These are phyloP conservation scores for Sporisorium scitamineum DNA, from an alignment of 1,284 basidiomycete genomes.

Conservation along the genomic window DNA sequence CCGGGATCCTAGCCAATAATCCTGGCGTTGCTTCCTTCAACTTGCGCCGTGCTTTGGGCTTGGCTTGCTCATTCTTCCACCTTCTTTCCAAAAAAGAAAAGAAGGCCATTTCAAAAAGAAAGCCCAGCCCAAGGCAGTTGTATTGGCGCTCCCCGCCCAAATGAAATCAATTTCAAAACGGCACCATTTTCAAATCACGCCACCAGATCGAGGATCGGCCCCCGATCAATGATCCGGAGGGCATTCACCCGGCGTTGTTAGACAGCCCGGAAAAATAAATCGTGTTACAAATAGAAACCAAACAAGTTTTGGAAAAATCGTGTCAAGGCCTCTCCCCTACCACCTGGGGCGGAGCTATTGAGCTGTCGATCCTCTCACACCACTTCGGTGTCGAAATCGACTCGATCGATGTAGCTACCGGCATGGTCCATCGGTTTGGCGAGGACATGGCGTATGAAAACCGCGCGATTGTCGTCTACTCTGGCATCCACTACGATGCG, in stretches of 20 bases:
- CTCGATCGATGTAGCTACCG: slow-evolving; percentile 47
- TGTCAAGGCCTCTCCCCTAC: neutral
- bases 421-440: slow-evolving; percentile 50
- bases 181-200: neutral
- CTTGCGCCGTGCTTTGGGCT: slow-evolving; percentile 8
- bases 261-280: too few relatives aligned
- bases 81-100: neutral
- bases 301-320: too few relatives aligned
- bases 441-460: slow-evolving; percentile 43
- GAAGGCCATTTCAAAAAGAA: neutral
- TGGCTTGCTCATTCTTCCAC: slow-evolving; percentile 15
- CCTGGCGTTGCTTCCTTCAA: neutral
- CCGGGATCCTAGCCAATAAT: too few relatives aligned
- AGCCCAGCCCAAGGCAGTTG: neutral
- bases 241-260: too few relatives aligned
- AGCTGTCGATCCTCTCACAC: slow-evolving; percentile 46
- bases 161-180: neutral
- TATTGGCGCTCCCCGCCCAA: too few relatives aligned
- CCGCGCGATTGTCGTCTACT: slow-evolving; percentile 45
- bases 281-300: too few relatives aligned
- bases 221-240: too few relatives aligned
- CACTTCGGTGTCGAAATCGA: slow-evolving; percentile 47
- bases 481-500: slow-evolving; percentile 61
- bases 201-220: neutral
- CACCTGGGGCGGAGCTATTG: slow-evolving; percentile 59